Conservation (phyloP, 768 basidiomycete species). For the Tylopilus intermedius region DNA sequence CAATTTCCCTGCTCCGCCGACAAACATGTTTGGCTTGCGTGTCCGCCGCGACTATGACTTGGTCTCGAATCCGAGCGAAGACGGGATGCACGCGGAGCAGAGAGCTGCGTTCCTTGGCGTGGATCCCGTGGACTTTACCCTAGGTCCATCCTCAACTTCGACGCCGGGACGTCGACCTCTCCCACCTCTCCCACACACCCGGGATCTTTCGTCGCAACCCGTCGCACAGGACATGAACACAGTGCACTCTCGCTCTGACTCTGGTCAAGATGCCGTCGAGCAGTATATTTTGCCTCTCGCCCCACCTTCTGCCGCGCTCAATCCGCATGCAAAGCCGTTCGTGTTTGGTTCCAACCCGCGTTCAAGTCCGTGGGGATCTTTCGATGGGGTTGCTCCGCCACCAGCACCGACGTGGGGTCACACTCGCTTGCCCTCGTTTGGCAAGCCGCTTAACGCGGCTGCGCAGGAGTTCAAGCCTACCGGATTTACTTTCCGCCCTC, state of each 20-base stretch:
- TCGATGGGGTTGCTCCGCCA: constrained; percentile 25
- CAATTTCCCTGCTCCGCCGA: constrained; percentile 75
- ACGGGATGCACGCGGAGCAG: constrained; percentile 40
- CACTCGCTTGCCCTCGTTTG: constrained; percentile 41
- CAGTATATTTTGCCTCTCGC: constrained; percentile 14
- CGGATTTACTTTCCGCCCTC: constrained; percentile 73
- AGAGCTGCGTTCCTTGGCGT: constrained; percentile 42
- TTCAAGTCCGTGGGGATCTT: constrained; percentile 33
- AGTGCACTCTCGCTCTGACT: constrained; percentile 54
- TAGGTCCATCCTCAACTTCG: constrained; percentile 42
- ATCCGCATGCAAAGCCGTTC: constrained; percentile 81
- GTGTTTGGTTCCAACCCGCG: constrained; percentile 55
- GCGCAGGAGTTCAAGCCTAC: constrained; percentile 79
- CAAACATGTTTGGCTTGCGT: constrained; percentile 41
- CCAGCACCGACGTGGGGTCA: constrained; percentile 38
- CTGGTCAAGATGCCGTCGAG: constrained; percentile 38
- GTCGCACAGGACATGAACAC: constrained; percentile 57
- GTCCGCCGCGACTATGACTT: constrained; percentile 56
- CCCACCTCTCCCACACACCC: constrained; percentile 61
- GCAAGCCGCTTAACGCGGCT: constrained; percentile 70
- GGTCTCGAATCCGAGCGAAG: constrained; percentile 85
- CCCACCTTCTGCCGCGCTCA: constrained; percentile 39
- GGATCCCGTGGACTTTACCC: constrained; percentile 40
- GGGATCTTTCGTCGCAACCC: constrained; percentile 56
- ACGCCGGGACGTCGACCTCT: constrained; percentile 45